Evolutionary conservation across 331 rosid genomes (phyloP), one percentile per base, ranked within the genome.

Genomic region (Malus hybrid): DNA sequence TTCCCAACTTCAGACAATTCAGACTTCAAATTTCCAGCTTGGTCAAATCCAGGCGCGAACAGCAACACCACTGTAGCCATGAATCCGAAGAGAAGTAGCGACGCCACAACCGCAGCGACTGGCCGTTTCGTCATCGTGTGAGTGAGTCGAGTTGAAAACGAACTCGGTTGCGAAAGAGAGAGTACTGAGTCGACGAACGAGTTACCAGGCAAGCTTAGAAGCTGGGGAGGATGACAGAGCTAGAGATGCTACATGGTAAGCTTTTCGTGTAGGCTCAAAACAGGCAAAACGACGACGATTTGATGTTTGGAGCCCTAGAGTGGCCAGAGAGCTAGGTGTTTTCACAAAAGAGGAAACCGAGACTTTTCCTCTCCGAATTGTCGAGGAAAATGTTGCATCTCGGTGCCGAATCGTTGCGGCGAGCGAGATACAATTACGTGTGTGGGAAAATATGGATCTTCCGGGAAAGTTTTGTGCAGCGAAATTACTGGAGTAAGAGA

Each of bases 211-310:
- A 28, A 12, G 67, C 67, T 62, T 42, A 14, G 16, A 62, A 28
- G n/a, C 11, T 3, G 67, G 72, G 85, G 63, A 19, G 39, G 28
- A 5, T 7, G 52, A 44, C 20, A 59, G 74, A 39, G 59, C 10
- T 57, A 69, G 54, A 48, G 10, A 60, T 34, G 46, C 31, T 70
- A 56, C 34, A 4, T 46, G 20, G 24, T 34, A 55, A 18, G 75
- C 29, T 20, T 71, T 33, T 60, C 8, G 31, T 39, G 19, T 55
- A 52, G 63, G 18, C 46, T 44, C 19, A 63, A 42, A 48, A 22
- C 27, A 19, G 48, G 57, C 39, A 73, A 73, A 61, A 73, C 69
- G 77, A 60, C 77, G 69, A 59, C 69, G 77, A 73, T 59, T 34
- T 15, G 52, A 32, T 10, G 10, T 27, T 62, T 14, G 14, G 44